Base-by-base conservation (phyloP, 176 grass and related monocot species). In the Leersia perrieri region DNA sequence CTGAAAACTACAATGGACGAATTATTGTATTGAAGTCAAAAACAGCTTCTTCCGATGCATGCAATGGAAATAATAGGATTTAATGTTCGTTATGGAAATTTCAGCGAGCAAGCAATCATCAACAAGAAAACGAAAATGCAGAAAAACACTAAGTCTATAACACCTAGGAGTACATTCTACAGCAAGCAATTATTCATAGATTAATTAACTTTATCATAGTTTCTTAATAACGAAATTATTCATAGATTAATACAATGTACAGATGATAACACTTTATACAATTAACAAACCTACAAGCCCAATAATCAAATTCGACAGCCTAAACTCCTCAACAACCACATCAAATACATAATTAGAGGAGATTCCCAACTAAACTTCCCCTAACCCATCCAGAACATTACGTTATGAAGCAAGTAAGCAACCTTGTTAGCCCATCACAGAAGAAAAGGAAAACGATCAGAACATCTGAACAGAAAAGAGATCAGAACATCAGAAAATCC, bases 161-260 rank as follows among this genome's bases (percentile, higher is more conserved):
- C 14, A 63, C 26, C 26, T 34, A 25, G 5, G 31, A 1, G 13
- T 8, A 33, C 63, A 40, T 9, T 12, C 55, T 42, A 63, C 20
- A 82, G 18, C 22, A 62, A 34, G 22, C 39, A 63, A 69, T 80
- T n/a, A n/a, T n/a, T n/a, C n/a, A n/a, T n/a, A n/a, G n/a, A 71
- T 6, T 41, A 13, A 80, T 69, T 51, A 22, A 13, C 4, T 76
- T 44, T 45, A 27, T 16, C 11, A 33, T 34, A 36, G 11, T 25
- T 71, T 33, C 9, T 8, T 82, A 29, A 33, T 5, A 12, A 35
- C 33, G 44, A 60, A 44, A 29, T 72, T 44, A 57, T 76, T 81
- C n/a, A 77, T 76, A 85, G 44, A 65, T 77, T 76, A 64, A 63
- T 38, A 89, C 14, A 57, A 89, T 85, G 82, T 82, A 85, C 72